phyloP scores from a whole-genome alignment of 1,284 basidiomycete species.

The Calocybe gambosa region DNA sequence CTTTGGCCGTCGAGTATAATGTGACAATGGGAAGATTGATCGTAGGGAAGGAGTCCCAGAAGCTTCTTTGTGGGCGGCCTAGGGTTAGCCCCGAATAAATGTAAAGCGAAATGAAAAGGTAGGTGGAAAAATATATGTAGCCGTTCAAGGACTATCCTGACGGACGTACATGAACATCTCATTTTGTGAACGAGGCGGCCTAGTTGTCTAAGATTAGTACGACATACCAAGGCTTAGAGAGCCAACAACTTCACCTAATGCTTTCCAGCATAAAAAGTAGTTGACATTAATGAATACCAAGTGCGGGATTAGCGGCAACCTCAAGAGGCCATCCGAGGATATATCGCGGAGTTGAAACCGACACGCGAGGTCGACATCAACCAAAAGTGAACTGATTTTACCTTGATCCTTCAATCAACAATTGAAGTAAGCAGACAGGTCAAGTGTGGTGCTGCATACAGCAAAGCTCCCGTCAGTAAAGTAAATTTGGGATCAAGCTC shows the following conservation, averaged over 20 bases:
- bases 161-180: neutral
- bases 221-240: neutral
- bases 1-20: neutral
- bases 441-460: neutral
- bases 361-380: neutral
- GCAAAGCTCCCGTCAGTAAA: neutral
- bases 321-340: neutral
- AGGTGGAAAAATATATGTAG: neutral
- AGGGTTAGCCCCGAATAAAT: neutral
- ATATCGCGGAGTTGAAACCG: neutral
- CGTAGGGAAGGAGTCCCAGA: neutral
- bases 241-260: neutral
- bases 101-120: neutral
- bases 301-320: neutral
- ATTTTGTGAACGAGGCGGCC: neutral
- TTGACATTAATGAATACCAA: neutral
- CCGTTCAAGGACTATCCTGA: neutral
- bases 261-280: neutral
- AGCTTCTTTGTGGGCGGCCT: neutral
- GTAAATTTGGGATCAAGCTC: neutral
- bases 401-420: neutral
- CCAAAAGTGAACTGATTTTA: neutral
- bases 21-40: constrained; percentile 8
- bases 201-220: neutral
- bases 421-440: neutral